Percentiles rank a stretch among this genome's conserved stretches.
These are phyloP conservation scores for Gossypium australe DNA, from an alignment of 345 rosid species.

Conservation along the genomic window DNA sequence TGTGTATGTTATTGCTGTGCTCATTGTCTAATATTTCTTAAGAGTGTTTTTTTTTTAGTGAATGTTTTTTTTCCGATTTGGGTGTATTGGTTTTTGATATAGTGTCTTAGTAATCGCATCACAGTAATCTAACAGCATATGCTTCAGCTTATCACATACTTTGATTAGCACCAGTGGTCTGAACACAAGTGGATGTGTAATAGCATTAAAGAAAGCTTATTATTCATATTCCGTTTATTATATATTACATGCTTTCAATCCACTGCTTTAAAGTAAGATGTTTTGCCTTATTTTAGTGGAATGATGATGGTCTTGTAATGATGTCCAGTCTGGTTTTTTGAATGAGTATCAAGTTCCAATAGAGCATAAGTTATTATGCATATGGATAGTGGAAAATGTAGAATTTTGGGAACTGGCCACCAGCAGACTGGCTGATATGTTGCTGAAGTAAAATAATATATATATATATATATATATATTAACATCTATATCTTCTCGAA, in stretches of 20 bases:
- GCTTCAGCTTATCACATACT: not conserved
- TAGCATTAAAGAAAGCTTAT: not conserved
- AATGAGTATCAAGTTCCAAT: conserved; percentile 48
- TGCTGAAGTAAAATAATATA: conserved; percentile 13
- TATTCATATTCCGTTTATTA: not conserved
- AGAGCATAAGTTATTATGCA: conserved; percentile 8
- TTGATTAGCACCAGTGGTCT: not conserved
- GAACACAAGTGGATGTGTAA: not conserved
- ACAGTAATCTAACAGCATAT: not conserved
- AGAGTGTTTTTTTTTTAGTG: too few species aligned
- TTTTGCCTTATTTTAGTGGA: conserved; percentile 13
- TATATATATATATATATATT: not conserved
- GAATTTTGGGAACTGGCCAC: conserved; percentile 28
- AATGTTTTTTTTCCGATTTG: too few species aligned
- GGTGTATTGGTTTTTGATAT: not conserved
- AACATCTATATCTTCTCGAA: conserved; percentile 12
- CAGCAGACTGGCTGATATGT: conserved; percentile 12
- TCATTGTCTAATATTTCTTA: too few species aligned
- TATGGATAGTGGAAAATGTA: conserved; percentile 8
- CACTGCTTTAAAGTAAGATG: conserved; percentile 6
- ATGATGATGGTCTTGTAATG: conserved; percentile 16
- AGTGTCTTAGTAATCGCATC: not conserved
- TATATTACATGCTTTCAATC: conserved; percentile 11
- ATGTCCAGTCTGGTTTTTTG: conserved; percentile 21
- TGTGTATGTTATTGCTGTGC: not conserved